phyloP scores from a whole-genome alignment of 2,329 filamentous ascomycete species.

The Colletotrichum chrysophilum region DNA sequence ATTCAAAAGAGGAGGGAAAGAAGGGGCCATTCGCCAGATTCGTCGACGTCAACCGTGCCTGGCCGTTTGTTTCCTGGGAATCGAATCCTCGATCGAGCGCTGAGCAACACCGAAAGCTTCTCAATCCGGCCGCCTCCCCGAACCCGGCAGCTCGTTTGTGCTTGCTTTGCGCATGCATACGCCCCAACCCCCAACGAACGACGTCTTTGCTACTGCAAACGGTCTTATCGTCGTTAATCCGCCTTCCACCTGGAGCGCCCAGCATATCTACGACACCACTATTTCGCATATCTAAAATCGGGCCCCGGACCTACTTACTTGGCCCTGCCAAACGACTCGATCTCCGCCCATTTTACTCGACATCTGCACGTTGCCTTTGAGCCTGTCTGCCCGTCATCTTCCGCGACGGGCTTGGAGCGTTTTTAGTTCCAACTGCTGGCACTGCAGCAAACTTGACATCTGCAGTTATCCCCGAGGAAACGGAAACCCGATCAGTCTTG shows the following conservation, averaged over 20 bases:
- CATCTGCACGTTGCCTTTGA: neutral
- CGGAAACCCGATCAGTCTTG: neutral
- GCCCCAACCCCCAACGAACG: neutral
- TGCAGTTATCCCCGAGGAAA: neutral
- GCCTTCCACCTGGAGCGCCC: constrained; percentile 1
- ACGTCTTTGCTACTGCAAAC: constrained; percentile 13
- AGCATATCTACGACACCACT: neutral
- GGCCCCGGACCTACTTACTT: neutral
- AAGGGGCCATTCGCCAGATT: neutral
- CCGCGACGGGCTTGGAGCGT: neutral
- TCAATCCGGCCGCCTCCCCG: constrained; percentile 3
- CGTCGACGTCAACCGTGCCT: neutral
- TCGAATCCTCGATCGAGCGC: neutral
- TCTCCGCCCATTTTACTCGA: neutral
- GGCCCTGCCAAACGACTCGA: neutral
- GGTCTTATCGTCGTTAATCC: neutral
- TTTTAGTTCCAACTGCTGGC: neutral
- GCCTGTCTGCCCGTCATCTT: neutral
- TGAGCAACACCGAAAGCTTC: neutral
- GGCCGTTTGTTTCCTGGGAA: neutral
- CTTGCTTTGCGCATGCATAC: constrained; percentile 9
- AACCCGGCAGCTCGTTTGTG: constrained; percentile 8
- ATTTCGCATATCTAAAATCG: constrained; percentile 12
- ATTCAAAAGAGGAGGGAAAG: constrained; percentile 10
- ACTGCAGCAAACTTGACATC: neutral